Conservation (phyloP, 257 asterid species). For the Solanum rostratum region DNA sequence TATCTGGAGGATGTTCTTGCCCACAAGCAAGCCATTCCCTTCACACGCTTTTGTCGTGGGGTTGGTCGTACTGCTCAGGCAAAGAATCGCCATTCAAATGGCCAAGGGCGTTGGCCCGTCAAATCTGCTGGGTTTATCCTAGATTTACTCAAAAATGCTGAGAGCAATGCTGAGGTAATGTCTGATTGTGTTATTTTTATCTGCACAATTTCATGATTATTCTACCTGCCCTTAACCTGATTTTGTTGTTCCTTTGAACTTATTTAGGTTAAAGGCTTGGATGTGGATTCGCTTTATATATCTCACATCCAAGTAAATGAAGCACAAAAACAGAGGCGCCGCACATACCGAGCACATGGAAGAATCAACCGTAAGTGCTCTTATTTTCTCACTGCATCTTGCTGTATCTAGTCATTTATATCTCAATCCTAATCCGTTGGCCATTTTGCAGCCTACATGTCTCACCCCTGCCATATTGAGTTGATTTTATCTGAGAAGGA, state of each 20-base stretch:
- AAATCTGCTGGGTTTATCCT: constrained; percentile 61
- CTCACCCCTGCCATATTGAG: constrained; percentile 79
- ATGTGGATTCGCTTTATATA: constrained; percentile 65
- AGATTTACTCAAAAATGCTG: constrained; percentile 68
- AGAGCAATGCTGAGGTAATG: constrained; percentile 69
- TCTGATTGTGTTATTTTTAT: neutral
- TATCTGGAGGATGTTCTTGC: constrained; percentile 74
- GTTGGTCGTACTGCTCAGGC: too few species aligned
- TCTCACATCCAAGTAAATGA: constrained; percentile 85
- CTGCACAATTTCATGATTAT: neutral
- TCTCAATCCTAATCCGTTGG: too few species aligned
- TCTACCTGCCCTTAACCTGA: neutral
- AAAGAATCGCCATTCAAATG: constrained; percentile 77
- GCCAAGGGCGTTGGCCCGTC: constrained; percentile 74
- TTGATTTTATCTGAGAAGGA: constrained; percentile 47
- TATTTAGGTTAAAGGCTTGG: constrained; percentile 67
- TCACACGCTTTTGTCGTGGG: too few species aligned
- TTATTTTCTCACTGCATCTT: too few species aligned
- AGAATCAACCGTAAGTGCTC: too few species aligned
- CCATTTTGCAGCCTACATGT: constrained; percentile 32
- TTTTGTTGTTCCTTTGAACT: neutral
- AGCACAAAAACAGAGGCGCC: constrained; percentile 36
- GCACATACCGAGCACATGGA: too few species aligned
- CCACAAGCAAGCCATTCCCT: neutral
- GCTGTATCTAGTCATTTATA: too few species aligned